Percentiles rank a stretch among this genome's conserved stretches.
Evolutionary conservation across 768 basidiomycete species (phyloP).

Genomic region (Tricholoma furcatifolium): DNA sequence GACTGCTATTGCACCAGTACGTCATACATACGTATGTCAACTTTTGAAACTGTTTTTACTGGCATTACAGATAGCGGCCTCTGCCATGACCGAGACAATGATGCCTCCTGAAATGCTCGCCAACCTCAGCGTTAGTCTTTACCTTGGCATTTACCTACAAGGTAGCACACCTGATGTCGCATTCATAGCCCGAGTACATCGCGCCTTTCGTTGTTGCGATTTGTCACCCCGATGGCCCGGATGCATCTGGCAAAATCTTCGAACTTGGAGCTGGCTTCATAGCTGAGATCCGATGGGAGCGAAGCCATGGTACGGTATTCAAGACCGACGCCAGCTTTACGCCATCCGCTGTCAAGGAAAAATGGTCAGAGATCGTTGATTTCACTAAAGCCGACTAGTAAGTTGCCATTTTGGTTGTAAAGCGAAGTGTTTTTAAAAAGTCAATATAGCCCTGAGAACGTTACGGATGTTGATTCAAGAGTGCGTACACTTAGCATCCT

Average conservation of each 20-base stretch:
- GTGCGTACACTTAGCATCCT: constrained; percentile 29
- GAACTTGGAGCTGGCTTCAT: constrained; percentile 93
- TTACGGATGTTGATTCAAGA: constrained; percentile 60
- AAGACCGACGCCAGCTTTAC: constrained; percentile 90
- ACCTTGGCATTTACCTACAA: not conserved
- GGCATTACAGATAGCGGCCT: constrained; percentile 77
- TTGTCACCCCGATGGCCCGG: constrained; percentile 79
- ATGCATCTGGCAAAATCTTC: constrained; percentile 80
- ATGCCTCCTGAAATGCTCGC: constrained; percentile 94
- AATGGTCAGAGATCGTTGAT: constrained; percentile 81
- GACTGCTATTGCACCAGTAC: constrained; percentile 85
- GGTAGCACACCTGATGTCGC: constrained; percentile 4
- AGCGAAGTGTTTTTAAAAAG: constrained; percentile 1
- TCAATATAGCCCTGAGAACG: constrained; percentile 55
- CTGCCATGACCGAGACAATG: constrained; percentile 92
- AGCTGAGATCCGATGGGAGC: constrained; percentile 92
- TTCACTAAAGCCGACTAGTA: constrained; percentile 73
- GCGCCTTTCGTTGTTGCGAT: constrained; percentile 91
- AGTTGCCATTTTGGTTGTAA: constrained; percentile 24
- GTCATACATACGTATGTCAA: constrained; percentile 22
- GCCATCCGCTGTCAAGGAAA: constrained; percentile 88
- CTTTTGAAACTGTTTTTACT: not conserved
- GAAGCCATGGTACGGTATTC: constrained; percentile 84
- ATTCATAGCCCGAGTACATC: constrained; percentile 77
- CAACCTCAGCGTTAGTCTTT: constrained; percentile 66